These are phyloP conservation scores for Citrus medica DNA, from an alignment of 345 rosid genomes.

Conservation along the genomic window DNA sequence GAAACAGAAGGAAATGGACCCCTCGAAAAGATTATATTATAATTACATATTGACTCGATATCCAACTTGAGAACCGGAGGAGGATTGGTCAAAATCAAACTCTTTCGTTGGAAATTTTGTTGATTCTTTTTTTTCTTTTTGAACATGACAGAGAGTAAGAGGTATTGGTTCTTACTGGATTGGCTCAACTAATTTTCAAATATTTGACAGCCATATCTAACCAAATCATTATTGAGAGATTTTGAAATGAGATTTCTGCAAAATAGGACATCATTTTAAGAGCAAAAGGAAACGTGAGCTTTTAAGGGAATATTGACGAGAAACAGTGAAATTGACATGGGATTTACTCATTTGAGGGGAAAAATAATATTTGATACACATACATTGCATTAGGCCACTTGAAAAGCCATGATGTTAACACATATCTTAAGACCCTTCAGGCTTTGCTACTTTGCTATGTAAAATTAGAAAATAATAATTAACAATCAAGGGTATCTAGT, in stretches of 20 bases:
- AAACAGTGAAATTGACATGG: not conserved
- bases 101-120: not conserved
- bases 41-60: no score
- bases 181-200: not conserved
- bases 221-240: not conserved
- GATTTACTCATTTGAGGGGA: no score
- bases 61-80: not conserved
- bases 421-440: no score
- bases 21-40: no score
- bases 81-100: slow-evolving; percentile 1
- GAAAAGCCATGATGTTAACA: no score
- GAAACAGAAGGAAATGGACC: not conserved
- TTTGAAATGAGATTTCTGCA: no score
- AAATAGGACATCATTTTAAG: no score
- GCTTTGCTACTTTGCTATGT: not conserved
- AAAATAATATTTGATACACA: not conserved
- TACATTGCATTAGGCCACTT: not conserved
- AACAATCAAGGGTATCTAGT: not conserved
- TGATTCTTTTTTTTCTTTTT: not conserved
- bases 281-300: not conserved
- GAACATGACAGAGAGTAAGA: no score
- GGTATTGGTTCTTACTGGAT: not conserved
- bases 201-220: not conserved
- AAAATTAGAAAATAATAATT: not conserved
- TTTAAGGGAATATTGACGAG: not conserved